phyloP scores from a whole-genome alignment of 345 rosid genomes.

The Physaria fendleri region DNA sequence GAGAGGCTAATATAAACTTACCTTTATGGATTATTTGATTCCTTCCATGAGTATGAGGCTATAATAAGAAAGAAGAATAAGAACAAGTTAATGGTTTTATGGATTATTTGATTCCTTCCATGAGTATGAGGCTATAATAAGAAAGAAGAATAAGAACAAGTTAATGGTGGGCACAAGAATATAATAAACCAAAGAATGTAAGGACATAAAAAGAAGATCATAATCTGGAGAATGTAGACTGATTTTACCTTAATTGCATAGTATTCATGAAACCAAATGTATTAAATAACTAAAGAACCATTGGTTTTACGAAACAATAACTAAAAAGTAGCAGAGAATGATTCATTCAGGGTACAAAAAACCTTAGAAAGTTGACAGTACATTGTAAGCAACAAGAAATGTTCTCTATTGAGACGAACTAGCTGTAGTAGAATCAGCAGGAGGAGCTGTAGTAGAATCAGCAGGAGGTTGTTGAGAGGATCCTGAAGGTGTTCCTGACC shows the following conservation, averaged over 20 bases:
- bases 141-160: slow-evolving; percentile 22
- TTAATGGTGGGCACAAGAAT: slow-evolving; percentile 30
- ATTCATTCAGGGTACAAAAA: slow-evolving; percentile 13
- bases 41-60: slow-evolving; percentile 23
- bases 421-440: slow-evolving; percentile 1
- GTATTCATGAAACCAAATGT: background rate
- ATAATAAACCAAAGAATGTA: slow-evolving; percentile 25
- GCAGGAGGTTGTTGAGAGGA: slow-evolving; percentile 14
- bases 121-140: slow-evolving; percentile 14
- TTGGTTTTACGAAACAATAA: background rate
- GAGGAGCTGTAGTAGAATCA: background rate
- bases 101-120: slow-evolving; percentile 25
- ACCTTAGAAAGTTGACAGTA: background rate
- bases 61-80: slow-evolving; percentile 9
- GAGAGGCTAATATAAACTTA: slow-evolving; percentile 4
- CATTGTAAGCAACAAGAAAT: background rate
- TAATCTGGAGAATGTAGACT: slow-evolving; percentile 20
- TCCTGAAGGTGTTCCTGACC: slow-evolving; percentile 13
- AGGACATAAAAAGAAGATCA: slow-evolving; percentile 27
- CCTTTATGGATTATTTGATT: slow-evolving; percentile 19
- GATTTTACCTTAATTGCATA: background rate
- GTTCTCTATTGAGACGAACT: slow-evolving; percentile 19
- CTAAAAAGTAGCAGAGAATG: background rate
- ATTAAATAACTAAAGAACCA: background rate
- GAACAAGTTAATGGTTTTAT: too few relatives aligned